Base-by-base conservation (phyloP, 2,329 filamentous ascomycete genomes). In the Apiospora rasikravindrae region DNA sequence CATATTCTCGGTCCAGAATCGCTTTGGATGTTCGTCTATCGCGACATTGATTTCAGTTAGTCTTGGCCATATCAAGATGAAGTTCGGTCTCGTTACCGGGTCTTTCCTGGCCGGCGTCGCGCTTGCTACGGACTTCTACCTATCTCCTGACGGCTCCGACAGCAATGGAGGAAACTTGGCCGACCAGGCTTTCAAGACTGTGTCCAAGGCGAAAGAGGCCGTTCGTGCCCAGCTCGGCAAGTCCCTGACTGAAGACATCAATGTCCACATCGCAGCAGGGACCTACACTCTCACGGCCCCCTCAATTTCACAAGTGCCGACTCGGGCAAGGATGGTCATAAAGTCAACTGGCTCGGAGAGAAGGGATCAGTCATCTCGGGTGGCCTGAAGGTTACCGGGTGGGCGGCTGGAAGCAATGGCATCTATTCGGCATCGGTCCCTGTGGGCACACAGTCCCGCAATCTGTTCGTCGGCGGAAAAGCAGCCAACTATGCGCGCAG, bases 261-360 rank as follows among this genome's bases (percentile, higher is more conserved):
- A 37, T 37, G 68, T 69, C 19, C 68, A 51, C 47, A 8, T 69
- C n/a, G 68, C 68, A n/a, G 26, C 47, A 4, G 68, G 68, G 8
- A 57, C 14, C 26, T 51, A 69, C 29, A 42, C 47, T 16, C 44
- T 69, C 14, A 51, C 68, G 44, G 2, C 7, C 68, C 68, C 6
- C 47, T 69, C 26, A 33, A 69, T 7, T 69, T 69, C 44, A 69
- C 26, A 10, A 69, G 29, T 40, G 68, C 68, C 45, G 68, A 51
- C 33, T 69, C 68, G 45, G 68, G 68, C 22, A 44, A 42, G 24
- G 45, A 51, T n/a, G 44, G 68, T 1, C 33, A 51, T 5, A 49
- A 40, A 2, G 68, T 69, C 47, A 69, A 69, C 29, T 69, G 44
- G 68, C 19, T 69, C 16, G 68, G 68, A 24, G 44, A 49, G 45